These are phyloP conservation scores for Phytopythium vexans DNA, from an alignment of 352 stramenopile species.

Conservation along the genomic window DNA sequence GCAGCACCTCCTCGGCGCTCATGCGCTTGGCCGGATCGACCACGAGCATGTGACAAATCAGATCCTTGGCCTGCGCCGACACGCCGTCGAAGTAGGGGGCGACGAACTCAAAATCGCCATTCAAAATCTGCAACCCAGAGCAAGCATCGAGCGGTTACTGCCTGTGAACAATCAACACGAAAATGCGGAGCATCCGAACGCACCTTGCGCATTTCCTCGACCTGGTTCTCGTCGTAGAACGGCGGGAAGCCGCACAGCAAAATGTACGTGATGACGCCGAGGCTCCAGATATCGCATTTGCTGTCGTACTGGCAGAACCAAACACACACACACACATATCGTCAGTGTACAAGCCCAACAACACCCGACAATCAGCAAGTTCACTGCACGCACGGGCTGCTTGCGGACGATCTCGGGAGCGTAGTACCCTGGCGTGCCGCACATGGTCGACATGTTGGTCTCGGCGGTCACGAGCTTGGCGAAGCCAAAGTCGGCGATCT, in stretches of 20 bases:
- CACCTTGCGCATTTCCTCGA: slow-evolving; percentile 80
- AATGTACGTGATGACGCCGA: slow-evolving; percentile 91
- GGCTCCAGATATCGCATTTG: slow-evolving; percentile 95
- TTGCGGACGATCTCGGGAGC: slow-evolving; percentile 95
- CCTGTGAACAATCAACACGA: neutral
- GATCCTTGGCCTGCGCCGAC: slow-evolving; percentile 88
- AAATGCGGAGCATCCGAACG: neutral
- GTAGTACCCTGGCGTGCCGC: slow-evolving; percentile 95
- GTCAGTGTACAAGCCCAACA: neutral
- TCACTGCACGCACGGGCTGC: slow-evolving; percentile 39
- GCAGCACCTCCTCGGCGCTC: slow-evolving; percentile 58
- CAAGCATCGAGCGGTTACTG: neutral
- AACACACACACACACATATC: neutral
- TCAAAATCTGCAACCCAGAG: slow-evolving; percentile 42
- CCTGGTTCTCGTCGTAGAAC: slow-evolving; percentile 94
- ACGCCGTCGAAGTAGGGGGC: slow-evolving; percentile 91
- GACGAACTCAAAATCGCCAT: slow-evolving; percentile 90
- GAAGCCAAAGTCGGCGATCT: slow-evolving; percentile 92
- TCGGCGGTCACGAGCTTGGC: slow-evolving; percentile 78
- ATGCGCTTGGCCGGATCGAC: slow-evolving; percentile 86
- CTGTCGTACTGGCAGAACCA: slow-evolving; percentile 79
- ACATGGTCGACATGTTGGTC: slow-evolving; percentile 87
- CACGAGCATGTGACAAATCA: slow-evolving; percentile 92
- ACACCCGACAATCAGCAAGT: neutral
- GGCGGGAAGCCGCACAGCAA: slow-evolving; percentile 95